A percentile compares a stretch with the other conserved stretches of the same genome.
phyloP scores from a whole-genome alignment of 495 filamentous ascomycete species.

The Haplographium delicatum region DNA sequence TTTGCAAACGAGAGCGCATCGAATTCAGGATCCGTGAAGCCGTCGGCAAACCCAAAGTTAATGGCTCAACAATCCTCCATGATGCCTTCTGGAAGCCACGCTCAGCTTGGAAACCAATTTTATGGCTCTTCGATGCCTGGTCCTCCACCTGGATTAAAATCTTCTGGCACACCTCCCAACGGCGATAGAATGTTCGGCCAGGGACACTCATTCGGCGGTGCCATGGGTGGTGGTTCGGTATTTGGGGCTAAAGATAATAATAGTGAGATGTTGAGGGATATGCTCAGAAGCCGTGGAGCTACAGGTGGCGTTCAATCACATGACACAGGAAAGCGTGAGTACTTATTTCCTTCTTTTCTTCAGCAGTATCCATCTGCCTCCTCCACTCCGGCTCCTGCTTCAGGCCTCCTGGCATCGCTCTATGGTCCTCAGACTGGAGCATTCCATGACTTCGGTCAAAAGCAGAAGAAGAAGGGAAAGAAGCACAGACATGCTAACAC shows the following conservation, averaged over 20 bases:
- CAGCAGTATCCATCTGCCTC: slow-evolving; percentile 72
- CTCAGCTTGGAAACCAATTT: slow-evolving; percentile 48
- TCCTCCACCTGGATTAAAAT: slow-evolving; percentile 92
- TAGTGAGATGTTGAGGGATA: slow-evolving; percentile 74
- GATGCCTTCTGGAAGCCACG: slow-evolving; percentile 59
- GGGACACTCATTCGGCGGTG: slow-evolving; percentile 70
- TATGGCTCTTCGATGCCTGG: slow-evolving; percentile 72
- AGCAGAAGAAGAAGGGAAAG: slow-evolving; percentile 99
- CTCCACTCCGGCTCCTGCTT: slow-evolving; percentile 83
- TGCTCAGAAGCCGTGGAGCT: slow-evolving; percentile 56
- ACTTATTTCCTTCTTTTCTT: slow-evolving; percentile 72
- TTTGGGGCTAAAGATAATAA: slow-evolving; percentile 69
- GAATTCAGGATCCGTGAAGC: slow-evolving; percentile 58
- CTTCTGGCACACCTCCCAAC: slow-evolving; percentile 84
- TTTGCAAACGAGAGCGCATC: slow-evolving; percentile 77
- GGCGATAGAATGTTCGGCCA: slow-evolving; percentile 73
- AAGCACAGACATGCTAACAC: slow-evolving; percentile 99
- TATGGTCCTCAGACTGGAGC: slow-evolving; percentile 79
- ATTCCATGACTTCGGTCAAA: slow-evolving; percentile 79
- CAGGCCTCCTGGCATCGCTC: slow-evolving; percentile 82
- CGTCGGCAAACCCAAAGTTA: slow-evolving; percentile 74
- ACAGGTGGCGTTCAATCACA: slow-evolving; percentile 59
- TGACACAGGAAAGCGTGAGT: slow-evolving; percentile 95
- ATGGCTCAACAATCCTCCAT: slow-evolving; percentile 85
- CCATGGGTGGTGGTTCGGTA: slow-evolving; percentile 36